Conservation (phyloP, 352 stramenopile genomes). For the Elongisporangium anandrum region DNA sequence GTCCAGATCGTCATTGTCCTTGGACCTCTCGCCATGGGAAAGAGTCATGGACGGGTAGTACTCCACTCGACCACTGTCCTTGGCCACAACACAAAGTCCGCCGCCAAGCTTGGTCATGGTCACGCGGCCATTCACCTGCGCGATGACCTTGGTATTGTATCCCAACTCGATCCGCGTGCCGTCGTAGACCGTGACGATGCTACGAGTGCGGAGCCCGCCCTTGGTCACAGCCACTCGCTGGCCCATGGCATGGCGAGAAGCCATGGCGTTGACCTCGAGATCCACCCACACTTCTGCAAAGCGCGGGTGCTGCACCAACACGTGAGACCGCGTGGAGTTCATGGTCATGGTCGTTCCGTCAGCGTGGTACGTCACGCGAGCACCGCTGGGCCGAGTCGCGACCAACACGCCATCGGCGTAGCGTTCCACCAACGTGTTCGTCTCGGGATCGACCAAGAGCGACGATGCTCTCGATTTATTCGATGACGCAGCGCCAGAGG, state of each 20-base stretch:
- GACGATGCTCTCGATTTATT: slow-evolving; percentile 7
- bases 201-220: slow-evolving; percentile 54
- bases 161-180: slow-evolving; percentile 56
- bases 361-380: slow-evolving; percentile 51
- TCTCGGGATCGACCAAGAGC: slow-evolving; percentile 62
- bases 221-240: slow-evolving; percentile 68
- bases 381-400: slow-evolving; percentile 57
- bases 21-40: neutral
- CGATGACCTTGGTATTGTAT: slow-evolving; percentile 78
- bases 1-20: slow-evolving; percentile 30
- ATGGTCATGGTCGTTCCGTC: slow-evolving; percentile 64
- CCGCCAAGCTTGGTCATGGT: slow-evolving; percentile 41
- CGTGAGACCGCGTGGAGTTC: slow-evolving; percentile 38
- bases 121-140: slow-evolving; percentile 66
- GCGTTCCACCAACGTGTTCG: slow-evolving; percentile 55
- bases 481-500: slow-evolving; percentile 28
- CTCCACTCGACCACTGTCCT: slow-evolving; percentile 72
- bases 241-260: slow-evolving; percentile 46
- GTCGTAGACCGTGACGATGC: slow-evolving; percentile 41
- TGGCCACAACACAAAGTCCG: slow-evolving; percentile 36
- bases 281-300: slow-evolving; percentile 70
- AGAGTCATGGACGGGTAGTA: slow-evolving; percentile 16
- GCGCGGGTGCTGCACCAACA: slow-evolving; percentile 46
- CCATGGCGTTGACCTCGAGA: slow-evolving; percentile 57
- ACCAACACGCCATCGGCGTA: slow-evolving; percentile 45